A percentile compares a stretch with the other conserved stretches of the same genome.
These are phyloP conservation scores for Galerina sulciceps DNA, from an alignment of 768 basidiomycete species.

Conservation along the genomic window DNA sequence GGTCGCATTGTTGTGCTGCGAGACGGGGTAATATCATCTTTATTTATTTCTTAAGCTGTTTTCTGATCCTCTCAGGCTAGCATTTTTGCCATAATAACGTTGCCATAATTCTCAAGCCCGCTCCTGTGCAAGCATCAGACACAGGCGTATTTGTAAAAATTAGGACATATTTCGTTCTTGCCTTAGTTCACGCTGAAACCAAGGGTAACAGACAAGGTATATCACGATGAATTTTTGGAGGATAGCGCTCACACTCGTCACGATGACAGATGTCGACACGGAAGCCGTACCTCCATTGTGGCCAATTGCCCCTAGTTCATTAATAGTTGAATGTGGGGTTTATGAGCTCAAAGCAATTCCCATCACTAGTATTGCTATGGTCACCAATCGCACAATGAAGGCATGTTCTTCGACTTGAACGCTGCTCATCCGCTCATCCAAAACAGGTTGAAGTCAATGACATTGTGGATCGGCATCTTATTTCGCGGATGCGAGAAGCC, in stretches of 20 bases:
- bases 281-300: constrained; percentile 73
- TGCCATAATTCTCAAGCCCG: constrained; percentile 73
- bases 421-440: constrained; percentile 2
- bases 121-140: constrained; percentile 48
- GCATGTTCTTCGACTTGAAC: constrained; percentile 36
- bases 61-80: constrained; percentile 39
- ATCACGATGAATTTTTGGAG: background rate
- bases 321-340: constrained; percentile 52
- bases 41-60: background rate
- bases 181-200: constrained; percentile 66
- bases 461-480: constrained; percentile 70
- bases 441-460: constrained; percentile 69
- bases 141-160: constrained; percentile 50
- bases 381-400: constrained; percentile 76
- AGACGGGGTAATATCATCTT: constrained; percentile 63
- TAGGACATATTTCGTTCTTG: constrained; percentile 70
- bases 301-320: constrained; percentile 61
- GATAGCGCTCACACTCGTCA: background rate
- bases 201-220: constrained; percentile 61
- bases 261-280: constrained; percentile 54
- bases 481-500: constrained; percentile 63
- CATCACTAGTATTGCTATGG: constrained; percentile 73
- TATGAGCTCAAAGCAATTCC: constrained; percentile 75
- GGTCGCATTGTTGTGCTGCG: constrained; percentile 87
- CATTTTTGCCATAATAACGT: constrained; percentile 74